Base-by-base conservation (phyloP, 306 rosid genomes). In the Cicer pinnatifidum region DNA sequence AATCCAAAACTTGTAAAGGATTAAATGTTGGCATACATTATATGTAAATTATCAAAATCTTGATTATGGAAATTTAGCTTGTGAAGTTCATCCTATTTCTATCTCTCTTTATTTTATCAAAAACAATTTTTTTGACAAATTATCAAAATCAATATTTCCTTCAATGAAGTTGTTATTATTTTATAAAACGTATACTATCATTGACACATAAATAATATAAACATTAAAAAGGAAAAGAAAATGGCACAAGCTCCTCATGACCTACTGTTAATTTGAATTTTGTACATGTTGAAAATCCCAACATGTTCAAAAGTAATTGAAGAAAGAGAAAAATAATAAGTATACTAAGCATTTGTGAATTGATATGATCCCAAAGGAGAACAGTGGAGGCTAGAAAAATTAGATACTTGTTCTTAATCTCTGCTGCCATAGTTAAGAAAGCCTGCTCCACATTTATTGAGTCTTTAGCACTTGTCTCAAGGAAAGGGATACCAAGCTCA, bases 391-490 rank as follows among this genome's bases (percentile, higher is more conserved):
- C 56, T 73, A 48, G 74, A 74, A 62, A 84, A 43, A 72, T 65
- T 73, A 58, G 39, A 58, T 87, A 94, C 98, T 89, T 94, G 73
- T 91, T 91, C 94, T 91, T 94, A 73, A 94, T 94, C 90, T 91
- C 97, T 1, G 83, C 85, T 9, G 97, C 90, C 98, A 94, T 94
- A 73, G 96, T 91, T 79, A 91, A 85, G 92, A 94, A 94, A 75
- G 98, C 98, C 84, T 94, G 94, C 85, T 94, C 98, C 85, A 94
- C 98, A 53, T 94, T 94, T 88, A 89, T 88, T 0, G 98, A 90
- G 77, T 94, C 97, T 82, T 94, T 94, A 13, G 98, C 98, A 89
- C 98, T 94, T 50, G 98, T 91, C 90, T 94, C 98, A 11, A 94
- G 94, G 83, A 91, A 94, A 69, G 96, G 98, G 78, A 94, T 91